Percentiles rank a stretch among this genome's conserved stretches.
These are phyloP conservation scores for Gossypium longicalyx DNA, from an alignment of 345 rosid genomes.

Conservation along the genomic window DNA sequence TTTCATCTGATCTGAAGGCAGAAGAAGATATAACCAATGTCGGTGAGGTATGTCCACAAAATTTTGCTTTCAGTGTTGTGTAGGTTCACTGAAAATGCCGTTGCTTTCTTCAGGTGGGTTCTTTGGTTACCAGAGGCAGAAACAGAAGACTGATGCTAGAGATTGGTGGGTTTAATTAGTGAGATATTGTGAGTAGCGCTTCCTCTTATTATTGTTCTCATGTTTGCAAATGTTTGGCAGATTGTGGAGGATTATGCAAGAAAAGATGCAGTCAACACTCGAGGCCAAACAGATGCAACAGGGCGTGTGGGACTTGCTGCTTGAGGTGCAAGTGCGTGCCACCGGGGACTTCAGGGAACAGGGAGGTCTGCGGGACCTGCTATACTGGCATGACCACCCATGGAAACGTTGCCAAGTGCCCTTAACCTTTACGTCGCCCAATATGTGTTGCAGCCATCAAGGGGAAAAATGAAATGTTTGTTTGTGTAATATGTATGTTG, in stretches of 20 bases:
- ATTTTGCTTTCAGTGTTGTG: not conserved
- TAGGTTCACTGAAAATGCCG: not conserved
- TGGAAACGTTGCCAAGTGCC: constrained; percentile 40
- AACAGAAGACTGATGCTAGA: constrained; percentile 40
- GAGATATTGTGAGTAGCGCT: too few relatives aligned
- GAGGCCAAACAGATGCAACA: constrained; percentile 44
- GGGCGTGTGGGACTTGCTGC: constrained; percentile 55
- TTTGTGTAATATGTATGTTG: not conserved
- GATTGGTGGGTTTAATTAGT: constrained; percentile 21
- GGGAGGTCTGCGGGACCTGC: constrained; percentile 39
- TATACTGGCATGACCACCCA: constrained; percentile 49
- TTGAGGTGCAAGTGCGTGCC: constrained; percentile 53
- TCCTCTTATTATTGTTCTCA: not conserved
- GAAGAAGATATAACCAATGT: constrained; percentile 6
- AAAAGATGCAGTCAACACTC: constrained; percentile 46
- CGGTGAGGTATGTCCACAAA: not conserved
- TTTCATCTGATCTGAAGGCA: constrained; percentile 24
- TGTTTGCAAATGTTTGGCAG: constrained; percentile 16
- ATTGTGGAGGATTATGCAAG: constrained; percentile 39
- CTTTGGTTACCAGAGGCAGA: constrained; percentile 23
- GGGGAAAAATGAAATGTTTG: not conserved
- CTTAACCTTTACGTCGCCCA: constrained; percentile 13
- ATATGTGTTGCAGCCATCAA: not conserved
- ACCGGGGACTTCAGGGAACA: constrained; percentile 44
- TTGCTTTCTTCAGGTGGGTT: constrained; percentile 3